Base-by-base conservation (phyloP, 768 basidiomycete genomes). In the Amanita brunnescens region DNA sequence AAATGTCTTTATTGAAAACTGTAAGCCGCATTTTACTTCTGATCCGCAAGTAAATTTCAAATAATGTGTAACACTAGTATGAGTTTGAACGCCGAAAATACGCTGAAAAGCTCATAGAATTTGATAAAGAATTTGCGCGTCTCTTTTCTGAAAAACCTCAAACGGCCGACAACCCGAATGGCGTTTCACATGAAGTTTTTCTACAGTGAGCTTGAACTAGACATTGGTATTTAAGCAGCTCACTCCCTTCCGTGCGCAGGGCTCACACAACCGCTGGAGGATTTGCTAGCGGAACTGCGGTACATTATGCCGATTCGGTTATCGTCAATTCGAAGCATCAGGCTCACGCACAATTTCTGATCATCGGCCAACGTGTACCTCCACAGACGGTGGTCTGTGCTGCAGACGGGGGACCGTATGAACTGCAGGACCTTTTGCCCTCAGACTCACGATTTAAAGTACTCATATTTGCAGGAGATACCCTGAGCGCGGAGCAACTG, bases 141-240 rank as follows among this genome's bases (percentile, higher is more conserved):
- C 66, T 86, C n/a, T 86, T 85, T 62, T 86, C 84, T 18, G 78
- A 77, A 34, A 83, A 83, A 61, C 81, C 84, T 3, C 69, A 71
- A 29, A 79, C 78, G 4, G 64, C 67, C 30, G 66, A 69, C 2
- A 61, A 72, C 43, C 60, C 68, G 47, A 70, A 74, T 34, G 79
- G 80, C 18, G 75, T 82, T 16, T 72, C 78, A 1, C 76, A 77
- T 49, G 69, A 72, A 30, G 73, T 77, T 29, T 79, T 82, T 59
- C 58, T 76, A n/a, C 58, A 65, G 75, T 74, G 55, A 47, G 40
- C 49, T 26, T 6, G 12, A 24, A 29, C 7, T 38, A 7, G 21
- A 29, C 48, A n/a, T 12, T 7, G 21, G 18, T 6, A 33, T 18
- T 33, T 38, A 10, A 18, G 34, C 30, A 21, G 14, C 18, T 26